A percentile compares a stretch with the other conserved stretches of the same genome.
These are phyloP conservation scores for Backusella macrospora DNA, from an alignment of 192 early-diverging fungal species.

Conservation along the genomic window DNA sequence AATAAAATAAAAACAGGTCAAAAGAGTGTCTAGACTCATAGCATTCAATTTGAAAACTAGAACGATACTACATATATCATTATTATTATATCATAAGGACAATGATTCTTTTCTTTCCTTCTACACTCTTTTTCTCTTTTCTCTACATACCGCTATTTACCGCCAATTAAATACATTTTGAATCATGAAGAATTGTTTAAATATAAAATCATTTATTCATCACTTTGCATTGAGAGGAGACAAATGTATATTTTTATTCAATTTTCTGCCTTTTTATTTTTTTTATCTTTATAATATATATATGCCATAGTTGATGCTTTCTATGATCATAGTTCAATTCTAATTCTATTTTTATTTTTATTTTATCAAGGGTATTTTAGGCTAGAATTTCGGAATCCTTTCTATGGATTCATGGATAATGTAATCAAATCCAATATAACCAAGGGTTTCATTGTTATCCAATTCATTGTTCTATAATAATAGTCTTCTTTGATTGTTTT, in stretches of 20 bases:
- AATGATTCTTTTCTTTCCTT: background rate
- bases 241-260: no score
- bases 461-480: no score
- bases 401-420: background rate
- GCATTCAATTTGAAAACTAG: background rate
- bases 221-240: background rate
- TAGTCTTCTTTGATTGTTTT: no score
- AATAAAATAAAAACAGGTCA: no score
- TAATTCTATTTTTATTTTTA: background rate
- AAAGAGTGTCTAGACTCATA: background rate
- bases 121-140: no score
- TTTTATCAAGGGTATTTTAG: background rate
- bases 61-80: background rate
- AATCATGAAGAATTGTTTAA: background rate
- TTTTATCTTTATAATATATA: no score
- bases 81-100: background rate
- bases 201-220: background rate
- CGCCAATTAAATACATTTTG: conserved; percentile 9
- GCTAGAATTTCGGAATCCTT: background rate
- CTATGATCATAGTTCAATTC: background rate
- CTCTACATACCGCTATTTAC: conserved; percentile 1
- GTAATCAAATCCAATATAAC: no score
- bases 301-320: background rate
- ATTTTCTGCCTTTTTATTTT: no score
- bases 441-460: no score